phyloP scores from a whole-genome alignment of 345 rosid species.

The Tarenaya hassleriana region DNA sequence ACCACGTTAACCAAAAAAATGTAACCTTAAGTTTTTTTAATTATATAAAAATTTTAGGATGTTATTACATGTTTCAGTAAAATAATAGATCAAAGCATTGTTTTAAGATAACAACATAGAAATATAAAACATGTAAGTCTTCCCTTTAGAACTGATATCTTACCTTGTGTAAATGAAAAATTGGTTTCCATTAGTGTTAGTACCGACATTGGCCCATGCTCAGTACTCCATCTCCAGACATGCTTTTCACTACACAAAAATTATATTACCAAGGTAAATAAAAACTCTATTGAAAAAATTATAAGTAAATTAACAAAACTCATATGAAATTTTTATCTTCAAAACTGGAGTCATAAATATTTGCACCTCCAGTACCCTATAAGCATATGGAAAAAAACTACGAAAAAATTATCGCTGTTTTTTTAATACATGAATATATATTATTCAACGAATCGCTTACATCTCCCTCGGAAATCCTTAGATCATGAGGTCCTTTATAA shows the following conservation, averaged over 20 bases:
- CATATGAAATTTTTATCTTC: constrained; percentile 73
- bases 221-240: constrained; percentile 71
- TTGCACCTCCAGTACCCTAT: constrained; percentile 90
- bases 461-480: constrained; percentile 77
- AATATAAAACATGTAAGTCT: too few species aligned
- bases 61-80: too few species aligned
- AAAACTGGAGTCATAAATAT: constrained; percentile 73
- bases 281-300: too few species aligned
- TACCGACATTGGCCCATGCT: constrained; percentile 98
- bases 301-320: too few species aligned
- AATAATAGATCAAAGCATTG: too few species aligned
- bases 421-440: neutral
- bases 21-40: too few species aligned
- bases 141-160: too few species aligned
- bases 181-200: constrained; percentile 90
- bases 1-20: too few species aligned
- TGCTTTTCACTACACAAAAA: constrained; percentile 64
- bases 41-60: too few species aligned
- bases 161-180: constrained; percentile 87
- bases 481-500: constrained; percentile 90
- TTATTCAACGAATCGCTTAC: constrained; percentile 30
- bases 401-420: neutral
- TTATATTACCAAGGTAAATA: constrained; percentile 7
- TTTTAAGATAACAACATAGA: too few species aligned
- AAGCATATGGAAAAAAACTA: constrained; percentile 12